Evolutionary conservation across 768 basidiomycete species (phyloP), one percentile per base, ranked within the genome.

Genomic region (Serendipita sp.): DNA sequence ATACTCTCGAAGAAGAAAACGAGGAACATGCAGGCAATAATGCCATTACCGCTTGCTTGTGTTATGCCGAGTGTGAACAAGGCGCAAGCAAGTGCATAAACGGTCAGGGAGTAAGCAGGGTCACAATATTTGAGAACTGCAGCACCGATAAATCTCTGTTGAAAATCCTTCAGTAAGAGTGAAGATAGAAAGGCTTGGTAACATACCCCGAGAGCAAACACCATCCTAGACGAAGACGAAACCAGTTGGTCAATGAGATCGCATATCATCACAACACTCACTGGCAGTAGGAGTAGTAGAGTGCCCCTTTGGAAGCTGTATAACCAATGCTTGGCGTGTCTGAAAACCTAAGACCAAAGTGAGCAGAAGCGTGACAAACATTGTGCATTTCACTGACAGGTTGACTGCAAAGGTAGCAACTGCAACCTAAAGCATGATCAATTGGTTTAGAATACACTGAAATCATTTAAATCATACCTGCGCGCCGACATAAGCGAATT

Each of bases 1-100:
- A 88, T 86, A 35, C 84, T 86, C 73, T 87, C 86, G 71, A 86
- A 86, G 77, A 84, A 86, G 78, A 86, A 86, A 64, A 88, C 73
- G 64, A 76, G 70, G 70, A 85, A 87, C 41, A 88, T 71, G 73
- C 80, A 84, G 8, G 76, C 81, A 46, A 88, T 74, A 38, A 82
- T 86, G 3, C 78, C 74, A 63, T 75, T 74, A 13, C 86, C 84
- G 5, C 77, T 74, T 5, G 82, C 70, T 30, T 79, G 75, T 8
- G 82, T 77, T 54, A 81, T 75, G 58, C 79, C 73, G 65, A 86
- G 70, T 63, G 77, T 75, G 70, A 86, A 83, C 37, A 80, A 51
- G 45, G 74, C 76, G 71, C 84, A 86, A 34, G 73, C 71, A 60
- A 79, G 56, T 28, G 79, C 80, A 69, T 84, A 86, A 64, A 80